Evolutionary conservation across 2,329 filamentous ascomycete species (phyloP), one percentile per base, ranked within the genome.

Genomic region (Ophiocordyceps robertsii): DNA sequence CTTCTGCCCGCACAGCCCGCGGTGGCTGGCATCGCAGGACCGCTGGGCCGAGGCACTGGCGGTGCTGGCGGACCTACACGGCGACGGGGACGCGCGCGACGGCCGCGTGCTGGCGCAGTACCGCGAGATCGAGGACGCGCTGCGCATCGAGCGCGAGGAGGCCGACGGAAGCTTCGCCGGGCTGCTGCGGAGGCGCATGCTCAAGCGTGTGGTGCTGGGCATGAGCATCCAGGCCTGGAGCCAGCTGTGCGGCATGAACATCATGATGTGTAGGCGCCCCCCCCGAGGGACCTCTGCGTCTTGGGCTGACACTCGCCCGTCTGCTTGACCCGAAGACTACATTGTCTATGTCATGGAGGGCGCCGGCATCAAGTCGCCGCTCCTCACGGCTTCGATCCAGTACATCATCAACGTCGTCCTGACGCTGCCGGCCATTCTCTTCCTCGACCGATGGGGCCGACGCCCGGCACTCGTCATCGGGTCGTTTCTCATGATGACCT

Each of bases 11-110:
- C 73, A 73, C 49, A 81, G 69, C 40, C 83, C 83, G 0, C 71
- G 82, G 42, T 86, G 82, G 81, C 65, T 86, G 6, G 82, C 82
- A 6, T 70, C 71, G 14, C 72, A 80, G 50, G 80, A 80, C 47
- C 70, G 76, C 1, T 82, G 80, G 68, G 78, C 84, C 27, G 73
- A 84, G 53, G 75, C 76, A 0, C 64, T 77, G 36, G 53, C 66
- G 19, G 71, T 75, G 36, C 67, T 83, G 16, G 77, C 75, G 0
- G 54, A 64, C 19, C 63, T 83, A 1, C 79, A 82, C 49, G 77
- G 72, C 5, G 56, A 61, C 1, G 77, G 77, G 3, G 67, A 80
- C 44, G 46, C 64, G 3, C 68, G 71, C 42, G 66, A 80, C 45
- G 69, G 75, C 12, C 72, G 72, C 49, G 78, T 83, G 4, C 61